Percentiles rank a stretch among this genome's conserved stretches.
These are phyloP conservation scores for Metarhizium guizhouense DNA, from an alignment of 2,329 filamentous ascomycete species.

Conservation along the genomic window DNA sequence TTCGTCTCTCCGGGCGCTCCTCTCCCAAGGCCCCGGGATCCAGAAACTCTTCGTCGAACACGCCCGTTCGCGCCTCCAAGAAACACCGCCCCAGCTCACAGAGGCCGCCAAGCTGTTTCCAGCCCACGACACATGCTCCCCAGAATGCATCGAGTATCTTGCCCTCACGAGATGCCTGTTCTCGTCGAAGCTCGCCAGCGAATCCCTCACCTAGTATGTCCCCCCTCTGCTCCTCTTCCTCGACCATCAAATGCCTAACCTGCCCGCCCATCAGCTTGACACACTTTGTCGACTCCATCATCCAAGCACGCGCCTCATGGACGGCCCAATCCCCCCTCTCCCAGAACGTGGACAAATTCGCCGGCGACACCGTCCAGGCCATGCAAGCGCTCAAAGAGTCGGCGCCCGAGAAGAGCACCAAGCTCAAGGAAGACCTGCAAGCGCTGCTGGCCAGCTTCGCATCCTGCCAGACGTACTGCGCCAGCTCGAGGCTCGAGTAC, in stretches of 20 bases:
- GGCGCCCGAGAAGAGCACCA: slow-evolving; percentile 8
- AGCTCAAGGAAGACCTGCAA: slow-evolving; percentile 10
- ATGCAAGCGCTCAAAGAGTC: slow-evolving; percentile 27
- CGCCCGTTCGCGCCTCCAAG: no score
- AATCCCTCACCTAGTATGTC: slow-evolving; percentile 22
- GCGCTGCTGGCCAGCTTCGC: slow-evolving; percentile 13
- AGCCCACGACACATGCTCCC: slow-evolving; percentile 12
- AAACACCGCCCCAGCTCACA: slow-evolving; percentile 14
- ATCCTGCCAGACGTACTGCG: slow-evolving; percentile 13
- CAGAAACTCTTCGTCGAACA: no score
- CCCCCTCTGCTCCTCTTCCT: neutral
- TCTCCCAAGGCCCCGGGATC: no score
- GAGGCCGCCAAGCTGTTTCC: slow-evolving; percentile 16
- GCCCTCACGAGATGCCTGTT: slow-evolving; percentile 26
- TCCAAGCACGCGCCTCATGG: slow-evolving; percentile 5
- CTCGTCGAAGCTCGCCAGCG: slow-evolving; percentile 18
- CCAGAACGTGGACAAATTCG: slow-evolving; percentile 16
- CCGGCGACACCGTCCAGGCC: slow-evolving; percentile 27
- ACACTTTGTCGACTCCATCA: slow-evolving; percentile 10
- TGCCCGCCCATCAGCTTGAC: neutral
- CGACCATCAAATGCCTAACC: neutral
- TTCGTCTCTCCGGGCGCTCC: no score
- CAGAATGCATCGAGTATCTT: slow-evolving; percentile 17
- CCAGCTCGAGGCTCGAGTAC: neutral
- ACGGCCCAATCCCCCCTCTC: neutral